phyloP scores from a whole-genome alignment of 176 grass and related monocot species.

The Oryza brachyantha region DNA sequence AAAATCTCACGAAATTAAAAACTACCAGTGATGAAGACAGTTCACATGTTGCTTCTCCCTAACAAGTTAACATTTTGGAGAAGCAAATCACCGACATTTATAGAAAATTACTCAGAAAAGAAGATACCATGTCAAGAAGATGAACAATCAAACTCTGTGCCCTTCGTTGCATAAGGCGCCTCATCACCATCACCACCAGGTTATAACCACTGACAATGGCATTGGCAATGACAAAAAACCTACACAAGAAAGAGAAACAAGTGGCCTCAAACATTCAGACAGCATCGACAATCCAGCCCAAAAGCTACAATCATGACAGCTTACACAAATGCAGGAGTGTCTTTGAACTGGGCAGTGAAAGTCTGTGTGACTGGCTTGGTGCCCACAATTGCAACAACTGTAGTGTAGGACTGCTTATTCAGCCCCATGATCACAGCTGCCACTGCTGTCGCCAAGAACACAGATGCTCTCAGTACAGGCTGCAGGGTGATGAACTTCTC shows the following conservation, averaged over 20 bases:
- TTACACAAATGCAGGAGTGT: slow-evolving; percentile 78
- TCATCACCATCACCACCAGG: slow-evolving; percentile 38
- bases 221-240: slow-evolving; percentile 74
- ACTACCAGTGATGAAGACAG: background rate
- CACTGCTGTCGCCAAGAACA: slow-evolving; percentile 30
- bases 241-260: slow-evolving; percentile 34
- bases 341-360: slow-evolving; percentile 59
- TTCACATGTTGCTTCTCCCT: slow-evolving; percentile 2
- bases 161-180: slow-evolving; percentile 35
- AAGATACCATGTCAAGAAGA: slow-evolving; percentile 58
- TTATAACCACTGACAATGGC: slow-evolving; percentile 53
- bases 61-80: background rate
- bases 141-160: slow-evolving; percentile 35
- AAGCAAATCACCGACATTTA: background rate
- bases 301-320: background rate
- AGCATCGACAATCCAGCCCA: background rate
- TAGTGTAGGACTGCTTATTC: slow-evolving; percentile 61
- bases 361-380: slow-evolving; percentile 55
- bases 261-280: background rate
- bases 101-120: background rate
- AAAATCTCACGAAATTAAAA: background rate
- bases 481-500: slow-evolving; percentile 29
- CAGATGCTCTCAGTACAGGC: slow-evolving; percentile 45
- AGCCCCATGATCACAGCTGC: slow-evolving; percentile 65
- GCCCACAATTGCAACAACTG: slow-evolving; percentile 64